phyloP scores from a whole-genome alignment of 306 rosid species.

The Cucumis melo region DNA sequence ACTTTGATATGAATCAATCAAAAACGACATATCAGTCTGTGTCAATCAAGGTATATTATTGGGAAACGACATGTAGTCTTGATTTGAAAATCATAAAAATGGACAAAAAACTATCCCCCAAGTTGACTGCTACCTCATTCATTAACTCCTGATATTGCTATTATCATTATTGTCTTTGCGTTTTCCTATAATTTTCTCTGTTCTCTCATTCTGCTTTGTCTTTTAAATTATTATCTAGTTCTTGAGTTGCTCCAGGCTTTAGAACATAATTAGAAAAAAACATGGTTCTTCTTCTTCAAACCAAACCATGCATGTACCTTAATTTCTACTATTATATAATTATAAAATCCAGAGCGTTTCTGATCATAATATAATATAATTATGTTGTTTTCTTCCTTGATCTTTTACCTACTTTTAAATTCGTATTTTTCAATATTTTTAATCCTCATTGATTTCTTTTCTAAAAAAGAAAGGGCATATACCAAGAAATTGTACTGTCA shows the following conservation, averaged over 20 bases:
- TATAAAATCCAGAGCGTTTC: neutral
- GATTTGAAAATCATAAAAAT: neutral
- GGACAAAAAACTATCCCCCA: neutral
- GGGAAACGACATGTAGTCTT: slow-evolving; percentile 4
- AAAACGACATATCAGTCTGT: neutral
- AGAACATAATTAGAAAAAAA: neutral
- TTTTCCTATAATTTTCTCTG: neutral
- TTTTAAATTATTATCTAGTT: neutral
- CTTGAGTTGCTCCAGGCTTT: neutral
- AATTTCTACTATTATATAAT: neutral
- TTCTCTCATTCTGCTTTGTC: neutral
- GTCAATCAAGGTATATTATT: slow-evolving; percentile 2
- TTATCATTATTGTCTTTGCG: neutral
- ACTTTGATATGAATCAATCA: neutral
- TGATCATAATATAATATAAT: neutral
- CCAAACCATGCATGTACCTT: neutral
- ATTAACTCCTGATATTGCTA: neutral
- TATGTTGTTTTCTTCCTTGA: no score
- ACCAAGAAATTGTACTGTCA: no score
- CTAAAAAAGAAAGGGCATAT: no score
- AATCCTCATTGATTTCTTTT: no score
- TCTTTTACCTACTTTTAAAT: no score
- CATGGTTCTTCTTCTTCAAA: neutral
- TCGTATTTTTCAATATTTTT: no score
- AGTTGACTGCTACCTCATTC: neutral